These are phyloP conservation scores for Helenozyma rhizophorensis DNA, from an alignment of 805 yeast species.

Conservation along the genomic window DNA sequence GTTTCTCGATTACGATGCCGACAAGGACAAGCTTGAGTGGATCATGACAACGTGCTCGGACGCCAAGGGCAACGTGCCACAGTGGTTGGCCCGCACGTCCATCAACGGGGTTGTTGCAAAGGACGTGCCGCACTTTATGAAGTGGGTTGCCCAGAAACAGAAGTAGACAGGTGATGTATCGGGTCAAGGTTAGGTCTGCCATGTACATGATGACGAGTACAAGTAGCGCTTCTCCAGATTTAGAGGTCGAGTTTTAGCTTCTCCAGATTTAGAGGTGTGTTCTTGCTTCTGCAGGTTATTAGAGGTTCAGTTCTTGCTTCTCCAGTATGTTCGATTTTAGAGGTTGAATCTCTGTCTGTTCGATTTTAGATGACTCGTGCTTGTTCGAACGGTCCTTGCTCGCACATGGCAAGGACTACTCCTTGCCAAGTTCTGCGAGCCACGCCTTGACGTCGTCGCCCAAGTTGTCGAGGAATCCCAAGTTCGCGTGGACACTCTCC, in stretches of 20 bases:
- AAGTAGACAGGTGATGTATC: too few species aligned
- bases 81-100: conserved; percentile 27
- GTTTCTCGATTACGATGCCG: conserved; percentile 19
- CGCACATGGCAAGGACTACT: background rate
- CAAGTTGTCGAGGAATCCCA: conserved; percentile 37
- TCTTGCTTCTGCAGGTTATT: too few species aligned
- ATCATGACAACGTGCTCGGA: conserved; percentile 36
- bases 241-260: too few species aligned
- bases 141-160: conserved; percentile 19
- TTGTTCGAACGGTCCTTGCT: too few species aligned
- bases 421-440: conserved; percentile 26
- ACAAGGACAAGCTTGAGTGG: conserved; percentile 24
- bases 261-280: too few species aligned
- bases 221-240: too few species aligned
- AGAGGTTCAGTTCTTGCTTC: too few species aligned
- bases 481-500: conserved; percentile 24
- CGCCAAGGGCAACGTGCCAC: conserved; percentile 38
- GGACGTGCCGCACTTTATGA: conserved; percentile 37
- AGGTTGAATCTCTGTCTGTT: too few species aligned
- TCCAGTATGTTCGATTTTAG: too few species aligned
- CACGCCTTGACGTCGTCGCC: conserved; percentile 41
- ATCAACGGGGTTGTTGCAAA: conserved; percentile 33
- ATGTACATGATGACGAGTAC: too few species aligned
- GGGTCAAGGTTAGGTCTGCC: too few species aligned
- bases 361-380: too few species aligned